Conservation (phyloP, 371 early-diverging fungal species). For the Syncephalastrum sp. region DNA sequence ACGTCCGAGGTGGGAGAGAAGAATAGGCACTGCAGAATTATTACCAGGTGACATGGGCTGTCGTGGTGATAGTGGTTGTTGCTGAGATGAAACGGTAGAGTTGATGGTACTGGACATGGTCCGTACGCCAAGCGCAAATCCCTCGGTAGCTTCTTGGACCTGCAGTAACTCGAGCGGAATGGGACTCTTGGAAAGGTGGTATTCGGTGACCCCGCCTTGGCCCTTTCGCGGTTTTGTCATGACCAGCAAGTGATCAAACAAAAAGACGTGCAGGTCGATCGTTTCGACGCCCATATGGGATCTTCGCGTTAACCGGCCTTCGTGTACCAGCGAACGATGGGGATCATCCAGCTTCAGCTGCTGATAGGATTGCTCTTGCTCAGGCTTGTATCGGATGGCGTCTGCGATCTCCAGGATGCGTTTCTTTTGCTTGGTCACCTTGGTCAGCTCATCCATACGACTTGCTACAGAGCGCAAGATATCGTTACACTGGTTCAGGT, state of each 20-base stretch:
- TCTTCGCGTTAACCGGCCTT: constrained; percentile 73
- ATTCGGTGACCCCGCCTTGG: constrained; percentile 36
- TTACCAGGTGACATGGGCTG: not conserved
- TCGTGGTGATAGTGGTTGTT: constrained; percentile 5
- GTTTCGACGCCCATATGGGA: constrained; percentile 64
- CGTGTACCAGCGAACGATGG: constrained; percentile 70
- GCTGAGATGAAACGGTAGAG: constrained; percentile 1
- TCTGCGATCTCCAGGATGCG: constrained; percentile 26
- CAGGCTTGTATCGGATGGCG: constrained; percentile 13
- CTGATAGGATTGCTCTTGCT: constrained; percentile 8
- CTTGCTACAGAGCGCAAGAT: constrained; percentile 64
- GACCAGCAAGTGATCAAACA: constrained; percentile 84
- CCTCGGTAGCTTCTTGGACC: constrained; percentile 40
- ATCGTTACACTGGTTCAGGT: constrained; percentile 54
- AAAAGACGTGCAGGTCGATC: constrained; percentile 69
- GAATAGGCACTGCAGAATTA: not conserved
- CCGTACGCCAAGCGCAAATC: constrained; percentile 27
- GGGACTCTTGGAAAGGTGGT: constrained; percentile 58
- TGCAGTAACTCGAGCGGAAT: constrained; percentile 57
- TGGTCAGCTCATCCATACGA: constrained; percentile 31
- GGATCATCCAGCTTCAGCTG: constrained; percentile 63
- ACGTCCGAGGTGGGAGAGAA: constrained; percentile 73
- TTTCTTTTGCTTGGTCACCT: constrained; percentile 10
- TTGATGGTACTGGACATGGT: constrained; percentile 10
- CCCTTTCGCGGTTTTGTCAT: constrained; percentile 62